phyloP scores from a whole-genome alignment of 2,329 filamentous ascomycete genomes.

The Allantophomopsis lycopodina region DNA sequence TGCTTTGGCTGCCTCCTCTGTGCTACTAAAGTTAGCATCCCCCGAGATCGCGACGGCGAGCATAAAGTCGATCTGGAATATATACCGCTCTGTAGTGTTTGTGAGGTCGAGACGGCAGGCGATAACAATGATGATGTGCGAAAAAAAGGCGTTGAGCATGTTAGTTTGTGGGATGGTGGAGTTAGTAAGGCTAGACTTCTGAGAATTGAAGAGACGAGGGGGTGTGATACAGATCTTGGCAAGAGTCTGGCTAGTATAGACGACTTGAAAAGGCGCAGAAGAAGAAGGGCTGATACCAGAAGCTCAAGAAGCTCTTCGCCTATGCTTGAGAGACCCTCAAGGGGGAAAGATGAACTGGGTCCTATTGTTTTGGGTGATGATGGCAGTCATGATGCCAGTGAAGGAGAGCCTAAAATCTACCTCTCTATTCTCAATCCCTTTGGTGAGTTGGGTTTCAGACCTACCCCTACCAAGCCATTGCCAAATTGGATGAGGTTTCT shows the following conservation, averaged over 20 bases:
- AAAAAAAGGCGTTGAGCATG: conserved; percentile 27
- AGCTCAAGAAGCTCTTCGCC: neutral
- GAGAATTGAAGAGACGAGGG: conserved; percentile 13
- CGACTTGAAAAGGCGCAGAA: conserved; percentile 1
- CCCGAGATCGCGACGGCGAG: conserved; percentile 2
- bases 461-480: conserved; percentile 34
- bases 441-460: conserved; percentile 29
- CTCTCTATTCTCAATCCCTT: conserved; percentile 35
- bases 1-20: conserved; percentile 44
- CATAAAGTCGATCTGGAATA: conserved; percentile 26
- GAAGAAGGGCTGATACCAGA: conserved; percentile 2
- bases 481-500: conserved; percentile 23
- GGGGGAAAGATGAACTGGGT: conserved; percentile 1
- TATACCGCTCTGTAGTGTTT: conserved; percentile 35
- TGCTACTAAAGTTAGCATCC: conserved; percentile 24
- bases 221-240: too few species aligned
- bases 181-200: conserved; percentile 30
- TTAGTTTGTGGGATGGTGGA: conserved; percentile 30
- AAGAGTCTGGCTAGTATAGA: neutral
- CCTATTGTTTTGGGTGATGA: conserved; percentile 7
- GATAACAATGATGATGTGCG: conserved; percentile 16
- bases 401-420: conserved; percentile 22
- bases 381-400: conserved; percentile 3
- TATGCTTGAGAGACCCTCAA: neutral
- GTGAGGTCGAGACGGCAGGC: conserved; percentile 23